Evolutionary conservation across 139 green algal genomes (phyloP).

Genomic region (Diplosphaera chodatii): DNA sequence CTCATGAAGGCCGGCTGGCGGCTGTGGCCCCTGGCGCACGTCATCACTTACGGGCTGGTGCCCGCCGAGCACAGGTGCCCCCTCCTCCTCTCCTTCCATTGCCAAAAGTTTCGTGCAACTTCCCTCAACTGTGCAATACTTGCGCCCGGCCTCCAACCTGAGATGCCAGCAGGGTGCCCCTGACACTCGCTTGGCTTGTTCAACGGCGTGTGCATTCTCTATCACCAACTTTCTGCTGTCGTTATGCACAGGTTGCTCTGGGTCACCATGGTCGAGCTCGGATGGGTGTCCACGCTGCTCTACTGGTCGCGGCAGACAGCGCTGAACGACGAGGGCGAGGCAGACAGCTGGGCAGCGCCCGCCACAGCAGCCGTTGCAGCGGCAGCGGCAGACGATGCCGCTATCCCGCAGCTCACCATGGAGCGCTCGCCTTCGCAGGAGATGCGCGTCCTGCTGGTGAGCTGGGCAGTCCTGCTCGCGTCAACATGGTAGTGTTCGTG

Average conservation of each 20-base stretch:
- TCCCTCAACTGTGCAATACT: too few relatives aligned
- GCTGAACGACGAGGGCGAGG: neutral
- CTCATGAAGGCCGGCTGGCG: conserved; percentile 42
- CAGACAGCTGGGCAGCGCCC: conserved; percentile 3
- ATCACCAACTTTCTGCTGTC: too few relatives aligned
- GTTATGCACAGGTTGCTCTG: conserved; percentile 46
- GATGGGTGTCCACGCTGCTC: conserved; percentile 30
- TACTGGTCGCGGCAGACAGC: conserved; percentile 10
- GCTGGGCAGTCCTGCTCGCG: too few relatives aligned
- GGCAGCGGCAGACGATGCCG: neutral
- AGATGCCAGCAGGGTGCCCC: too few relatives aligned
- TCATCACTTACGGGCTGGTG: conserved; percentile 43
- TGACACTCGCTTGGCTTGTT: too few relatives aligned
- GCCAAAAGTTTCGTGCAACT: too few relatives aligned
- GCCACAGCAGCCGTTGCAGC: neutral
- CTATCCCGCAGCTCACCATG: neutral
- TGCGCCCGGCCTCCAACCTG: too few relatives aligned
- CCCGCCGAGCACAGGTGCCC: conserved; percentile 34
- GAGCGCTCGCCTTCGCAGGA: neutral
- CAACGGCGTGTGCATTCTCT: too few relatives aligned
- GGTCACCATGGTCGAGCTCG: conserved; percentile 45
- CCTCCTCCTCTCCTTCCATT: too few relatives aligned
- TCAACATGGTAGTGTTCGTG: too few relatives aligned
- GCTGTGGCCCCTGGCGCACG: conserved; percentile 47
- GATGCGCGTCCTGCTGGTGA: neutral